Conservation (phyloP, 23 red algal species). For the Chondrus crispus region DNA sequence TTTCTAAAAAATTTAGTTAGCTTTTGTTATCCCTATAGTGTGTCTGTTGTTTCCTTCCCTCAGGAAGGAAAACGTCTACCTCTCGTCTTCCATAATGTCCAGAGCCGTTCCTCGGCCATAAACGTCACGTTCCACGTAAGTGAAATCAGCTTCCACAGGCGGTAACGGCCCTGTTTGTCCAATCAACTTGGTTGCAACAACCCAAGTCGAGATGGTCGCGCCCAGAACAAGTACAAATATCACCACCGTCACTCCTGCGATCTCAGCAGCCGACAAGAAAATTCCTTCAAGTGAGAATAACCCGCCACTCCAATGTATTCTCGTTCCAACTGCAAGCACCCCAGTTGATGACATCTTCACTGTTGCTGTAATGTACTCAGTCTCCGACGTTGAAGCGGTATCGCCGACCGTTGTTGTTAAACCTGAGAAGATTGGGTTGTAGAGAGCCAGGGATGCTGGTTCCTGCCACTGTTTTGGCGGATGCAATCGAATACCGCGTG, state of each 20-base stretch:
- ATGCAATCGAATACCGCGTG: conserved; percentile 7
- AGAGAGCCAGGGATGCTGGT: background rate
- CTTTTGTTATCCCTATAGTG: background rate
- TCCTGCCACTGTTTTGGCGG: conserved; percentile 15
- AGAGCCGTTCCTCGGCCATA: conserved; percentile 63
- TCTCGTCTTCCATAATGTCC: conserved; percentile 24
- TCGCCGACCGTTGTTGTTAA: background rate
- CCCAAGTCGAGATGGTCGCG: conserved; percentile 18
- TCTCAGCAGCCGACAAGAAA: conserved; percentile 14
- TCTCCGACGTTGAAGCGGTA: background rate
- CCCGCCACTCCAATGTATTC: conserved; percentile 29
- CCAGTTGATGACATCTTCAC: conserved; percentile 29
- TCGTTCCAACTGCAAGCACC: conserved; percentile 33
- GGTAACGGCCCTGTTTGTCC: conserved; percentile 4
- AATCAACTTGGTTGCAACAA: conserved; percentile 30
- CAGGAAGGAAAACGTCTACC: background rate
- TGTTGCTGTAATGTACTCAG: background rate
- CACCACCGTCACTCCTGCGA: conserved; percentile 33
- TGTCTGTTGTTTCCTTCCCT: background rate
- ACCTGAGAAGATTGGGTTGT: conserved; percentile 5
- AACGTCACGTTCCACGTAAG: conserved; percentile 58
- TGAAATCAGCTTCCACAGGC: conserved; percentile 43
- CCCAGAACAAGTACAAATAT: conserved; percentile 20
- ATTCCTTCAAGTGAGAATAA: conserved; percentile 51
- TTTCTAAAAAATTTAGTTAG: background rate